Conservation (phyloP, 83 land plant species). For the Thuja plicata region DNA sequence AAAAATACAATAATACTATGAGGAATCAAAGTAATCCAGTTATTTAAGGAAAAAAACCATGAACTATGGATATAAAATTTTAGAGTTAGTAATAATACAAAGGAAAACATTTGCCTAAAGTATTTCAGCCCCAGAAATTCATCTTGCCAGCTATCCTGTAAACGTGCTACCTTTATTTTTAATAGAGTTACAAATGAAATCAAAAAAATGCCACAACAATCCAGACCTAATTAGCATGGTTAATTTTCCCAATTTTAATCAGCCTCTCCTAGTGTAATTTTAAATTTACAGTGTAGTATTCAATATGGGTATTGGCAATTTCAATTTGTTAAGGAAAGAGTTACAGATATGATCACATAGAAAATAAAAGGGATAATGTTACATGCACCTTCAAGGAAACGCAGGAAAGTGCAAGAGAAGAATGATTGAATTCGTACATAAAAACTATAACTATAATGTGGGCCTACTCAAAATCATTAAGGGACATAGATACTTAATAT, state of each 20-base stretch:
- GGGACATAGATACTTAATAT: background rate
- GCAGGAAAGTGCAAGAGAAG: background rate
- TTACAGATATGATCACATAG: background rate
- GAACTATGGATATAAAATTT: background rate
- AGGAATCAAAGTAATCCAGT: background rate
- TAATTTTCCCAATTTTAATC: background rate
- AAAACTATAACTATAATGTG: background rate
- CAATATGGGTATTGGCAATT: background rate
- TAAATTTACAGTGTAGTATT: background rate
- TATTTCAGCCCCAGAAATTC: background rate
- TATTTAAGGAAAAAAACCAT: background rate
- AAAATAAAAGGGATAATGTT: background rate
- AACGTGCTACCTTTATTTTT: background rate
- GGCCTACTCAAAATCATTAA: background rate
- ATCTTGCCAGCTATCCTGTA: background rate
- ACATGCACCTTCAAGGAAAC: background rate
- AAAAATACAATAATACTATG: background rate
- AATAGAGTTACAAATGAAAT: background rate
- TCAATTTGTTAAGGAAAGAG: background rate
- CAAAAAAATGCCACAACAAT: background rate
- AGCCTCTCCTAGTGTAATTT: background rate
- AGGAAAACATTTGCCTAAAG: background rate
- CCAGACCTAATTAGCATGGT: background rate
- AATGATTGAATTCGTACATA: background rate
- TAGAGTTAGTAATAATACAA: background rate